Conservation (phyloP, 2,329 filamentous ascomycete species). For the Aspergillus brasiliensis region DNA sequence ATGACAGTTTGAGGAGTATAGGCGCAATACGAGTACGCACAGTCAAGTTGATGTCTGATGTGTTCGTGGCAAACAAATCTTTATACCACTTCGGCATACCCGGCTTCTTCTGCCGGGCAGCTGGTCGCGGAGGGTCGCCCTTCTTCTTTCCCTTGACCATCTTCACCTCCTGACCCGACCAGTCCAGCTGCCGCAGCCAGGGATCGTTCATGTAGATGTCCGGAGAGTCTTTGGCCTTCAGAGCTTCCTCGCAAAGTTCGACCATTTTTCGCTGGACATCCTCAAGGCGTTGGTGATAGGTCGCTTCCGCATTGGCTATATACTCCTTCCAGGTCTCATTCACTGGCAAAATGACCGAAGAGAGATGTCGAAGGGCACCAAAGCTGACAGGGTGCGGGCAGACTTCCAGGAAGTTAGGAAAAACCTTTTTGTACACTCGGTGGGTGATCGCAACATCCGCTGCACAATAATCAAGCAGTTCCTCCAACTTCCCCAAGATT, state of each 20-base stretch:
- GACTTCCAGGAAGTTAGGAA: conserved; percentile 82
- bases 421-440: conserved; percentile 88
- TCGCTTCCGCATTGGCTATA: conserved; percentile 78
- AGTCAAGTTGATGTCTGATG: conserved; percentile 69
- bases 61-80: conserved; percentile 73
- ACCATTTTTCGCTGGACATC: conserved; percentile 77
- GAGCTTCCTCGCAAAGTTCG: conserved; percentile 72
- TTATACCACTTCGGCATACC: conserved; percentile 98
- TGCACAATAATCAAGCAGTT: conserved; percentile 90
- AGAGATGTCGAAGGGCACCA: conserved; percentile 87
- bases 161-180: conserved; percentile 88
- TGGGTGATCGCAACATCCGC: conserved; percentile 93
- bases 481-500: conserved; percentile 71
- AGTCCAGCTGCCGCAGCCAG: conserved; percentile 92
- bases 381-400: conserved; percentile 98
- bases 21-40: conserved; percentile 88
- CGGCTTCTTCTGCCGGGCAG: conserved; percentile 84
- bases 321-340: conserved; percentile 87
- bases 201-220: conserved; percentile 76
- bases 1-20: conserved; percentile 77
- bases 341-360: conserved; percentile 87
- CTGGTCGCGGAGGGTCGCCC: conserved; percentile 72
- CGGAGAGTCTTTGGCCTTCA: conserved; percentile 70
- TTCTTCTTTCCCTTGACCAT: conserved; percentile 94
- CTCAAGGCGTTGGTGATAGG: conserved; percentile 73